Conservation (phyloP, 2,329 filamentous ascomycete genomes). For the Botrytis fragariae region DNA sequence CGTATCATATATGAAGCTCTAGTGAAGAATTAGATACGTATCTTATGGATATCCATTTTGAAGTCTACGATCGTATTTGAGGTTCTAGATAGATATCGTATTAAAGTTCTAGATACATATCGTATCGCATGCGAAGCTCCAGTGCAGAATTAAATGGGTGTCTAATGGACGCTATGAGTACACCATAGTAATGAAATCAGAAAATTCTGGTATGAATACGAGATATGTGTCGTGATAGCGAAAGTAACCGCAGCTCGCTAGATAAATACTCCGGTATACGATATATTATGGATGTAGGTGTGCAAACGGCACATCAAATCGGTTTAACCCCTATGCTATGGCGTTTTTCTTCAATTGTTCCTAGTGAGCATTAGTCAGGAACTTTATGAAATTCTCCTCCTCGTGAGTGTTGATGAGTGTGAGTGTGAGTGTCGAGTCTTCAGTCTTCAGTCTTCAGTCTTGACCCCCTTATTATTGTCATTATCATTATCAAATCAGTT, state of each 20-base stretch:
- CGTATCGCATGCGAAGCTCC: not conserved
- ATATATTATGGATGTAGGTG: not conserved
- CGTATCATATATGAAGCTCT: not conserved
- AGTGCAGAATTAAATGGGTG: not conserved
- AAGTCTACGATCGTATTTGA: not conserved
- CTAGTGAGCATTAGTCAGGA: not conserved
- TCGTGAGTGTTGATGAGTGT: not conserved
- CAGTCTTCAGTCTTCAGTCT: too few species aligned
- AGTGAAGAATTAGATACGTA: too few species aligned
- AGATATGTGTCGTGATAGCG: not conserved
- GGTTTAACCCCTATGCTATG: not conserved
- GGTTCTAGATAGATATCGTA: not conserved
- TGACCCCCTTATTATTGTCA: not conserved
- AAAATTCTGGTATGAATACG: not conserved
- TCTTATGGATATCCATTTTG: not conserved
- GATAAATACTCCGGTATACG: not conserved
- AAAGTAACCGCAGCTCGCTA: not conserved
- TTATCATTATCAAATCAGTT: not conserved
- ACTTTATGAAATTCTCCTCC: not conserved
- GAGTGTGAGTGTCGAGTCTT: too few species aligned
- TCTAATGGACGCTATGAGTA: not conserved
- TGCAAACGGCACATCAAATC: not conserved
- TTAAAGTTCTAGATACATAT: not conserved
- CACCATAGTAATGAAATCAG: not conserved
- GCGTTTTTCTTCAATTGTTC: not conserved